These are phyloP conservation scores for Solanum etuberosum DNA, from an alignment of 257 asterid genomes.

Conservation along the genomic window DNA sequence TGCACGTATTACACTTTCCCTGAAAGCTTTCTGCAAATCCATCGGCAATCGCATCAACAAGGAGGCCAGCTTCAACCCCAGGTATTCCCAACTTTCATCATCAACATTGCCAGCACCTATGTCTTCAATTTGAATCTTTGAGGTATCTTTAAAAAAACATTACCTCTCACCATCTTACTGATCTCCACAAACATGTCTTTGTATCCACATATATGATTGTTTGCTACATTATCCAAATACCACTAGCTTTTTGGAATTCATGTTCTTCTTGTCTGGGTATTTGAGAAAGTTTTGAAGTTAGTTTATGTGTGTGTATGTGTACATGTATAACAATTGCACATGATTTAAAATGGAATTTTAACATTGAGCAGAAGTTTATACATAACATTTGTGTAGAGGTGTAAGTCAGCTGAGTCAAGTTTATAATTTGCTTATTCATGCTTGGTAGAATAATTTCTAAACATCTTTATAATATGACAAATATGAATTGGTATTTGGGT, in stretches of 20 bases:
- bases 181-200: background rate
- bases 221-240: background rate
- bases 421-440: background rate
- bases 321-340: background rate
- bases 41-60: no score
- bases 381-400: background rate
- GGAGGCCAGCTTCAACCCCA: no score
- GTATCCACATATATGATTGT: background rate
- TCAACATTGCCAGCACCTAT: background rate
- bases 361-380: background rate
- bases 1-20: no score
- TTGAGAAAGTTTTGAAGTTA: conserved; percentile 9
- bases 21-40: no score
- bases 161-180: background rate
- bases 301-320: background rate
- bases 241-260: conserved; percentile 30
- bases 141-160: background rate
- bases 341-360: background rate
- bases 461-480: no score
- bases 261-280: conserved; percentile 81
- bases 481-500: background rate
- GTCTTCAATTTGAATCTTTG: background rate
- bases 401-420: background rate
- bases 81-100: background rate
- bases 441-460: background rate